Evolutionary conservation across 768 basidiomycete species (phyloP).

Genomic region (Suillus hirtellus): DNA sequence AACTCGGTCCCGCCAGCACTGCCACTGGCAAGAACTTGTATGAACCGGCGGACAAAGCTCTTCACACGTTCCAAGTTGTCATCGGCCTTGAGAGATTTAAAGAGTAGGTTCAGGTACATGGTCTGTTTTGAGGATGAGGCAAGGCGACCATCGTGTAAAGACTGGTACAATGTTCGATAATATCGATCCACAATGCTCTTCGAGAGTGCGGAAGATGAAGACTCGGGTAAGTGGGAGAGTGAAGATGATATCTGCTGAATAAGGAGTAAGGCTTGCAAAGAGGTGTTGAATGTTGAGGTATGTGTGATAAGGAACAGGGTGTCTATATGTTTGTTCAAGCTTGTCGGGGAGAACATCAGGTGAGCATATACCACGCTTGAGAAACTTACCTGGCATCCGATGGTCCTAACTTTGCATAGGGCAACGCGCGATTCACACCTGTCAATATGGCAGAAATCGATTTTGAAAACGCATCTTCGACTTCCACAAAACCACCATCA

Average conservation of each 20-base stretch:
- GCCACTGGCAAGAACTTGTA: slow-evolving; percentile 74
- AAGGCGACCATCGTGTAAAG: slow-evolving; percentile 80
- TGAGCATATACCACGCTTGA: background rate
- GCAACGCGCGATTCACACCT: slow-evolving; percentile 92
- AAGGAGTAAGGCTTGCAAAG: slow-evolving; percentile 86
- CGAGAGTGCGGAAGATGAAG: slow-evolving; percentile 40
- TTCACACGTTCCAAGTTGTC: slow-evolving; percentile 59
- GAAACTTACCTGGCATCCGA: slow-evolving; percentile 58
- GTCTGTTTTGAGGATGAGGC: slow-evolving; percentile 88
- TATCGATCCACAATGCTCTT: slow-evolving; percentile 63
- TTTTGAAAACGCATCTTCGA: slow-evolving; percentile 79
- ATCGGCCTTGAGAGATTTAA: slow-evolving; percentile 84
- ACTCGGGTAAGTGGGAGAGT: slow-evolving; percentile 41
- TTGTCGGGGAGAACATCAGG: slow-evolving; percentile 29
- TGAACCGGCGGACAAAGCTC: slow-evolving; percentile 79
- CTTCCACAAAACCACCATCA: slow-evolving; percentile 68
- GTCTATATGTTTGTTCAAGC: slow-evolving; percentile 84
- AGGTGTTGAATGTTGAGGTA: slow-evolving; percentile 95
- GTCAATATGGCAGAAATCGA: slow-evolving; percentile 89
- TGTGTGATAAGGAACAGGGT: slow-evolving; percentile 95
- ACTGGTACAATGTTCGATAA: slow-evolving; percentile 87
- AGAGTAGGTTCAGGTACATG: slow-evolving; percentile 93
- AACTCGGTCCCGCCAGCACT: slow-evolving; percentile 82
- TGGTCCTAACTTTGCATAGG: slow-evolving; percentile 83
- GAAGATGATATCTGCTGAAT: slow-evolving; percentile 80